These are phyloP conservation scores for Rutstroemia sp. DNA, from an alignment of 2,329 filamentous ascomycete genomes.

Conservation along the genomic window DNA sequence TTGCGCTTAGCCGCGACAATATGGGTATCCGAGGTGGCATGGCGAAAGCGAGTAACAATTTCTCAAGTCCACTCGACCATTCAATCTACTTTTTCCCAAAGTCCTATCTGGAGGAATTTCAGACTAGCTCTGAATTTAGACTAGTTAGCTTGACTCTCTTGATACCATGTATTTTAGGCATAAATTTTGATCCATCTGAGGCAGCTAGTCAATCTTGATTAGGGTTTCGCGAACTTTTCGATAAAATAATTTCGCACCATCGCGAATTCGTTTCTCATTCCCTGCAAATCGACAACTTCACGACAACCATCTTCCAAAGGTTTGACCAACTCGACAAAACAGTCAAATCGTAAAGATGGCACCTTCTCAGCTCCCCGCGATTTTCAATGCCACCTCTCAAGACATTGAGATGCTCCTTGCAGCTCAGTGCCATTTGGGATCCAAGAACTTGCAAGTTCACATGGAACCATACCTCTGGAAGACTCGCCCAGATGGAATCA, in stretches of 20 bases:
- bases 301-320: constrained; percentile 8
- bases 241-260: constrained; percentile 7
- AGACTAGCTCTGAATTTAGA: constrained; percentile 20
- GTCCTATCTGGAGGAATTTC: constrained; percentile 9
- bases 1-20: constrained; percentile 50
- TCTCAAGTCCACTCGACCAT: background rate
- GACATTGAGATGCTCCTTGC: constrained; percentile 99
- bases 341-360: constrained; percentile 73
- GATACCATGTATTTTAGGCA: background rate
- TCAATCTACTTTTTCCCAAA: constrained; percentile 6
- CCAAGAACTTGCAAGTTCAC: constrained; percentile 99
- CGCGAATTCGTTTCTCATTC: constrained; percentile 7
- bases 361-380: constrained; percentile 84
- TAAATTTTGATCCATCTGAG: background rate
- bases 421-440: constrained; percentile 92
- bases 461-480: constrained; percentile 99
- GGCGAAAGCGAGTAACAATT: constrained; percentile 6
- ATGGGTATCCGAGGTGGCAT: constrained; percentile 64
- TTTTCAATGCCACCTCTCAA: constrained; percentile 92
- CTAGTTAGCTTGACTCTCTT: constrained; percentile 15
- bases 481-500: constrained; percentile 96
- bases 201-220: constrained; percentile 7
- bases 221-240: constrained; percentile 10
- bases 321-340: constrained; percentile 27
- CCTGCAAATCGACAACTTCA: constrained; percentile 19